phyloP scores from a whole-genome alignment of 345 rosid species.

The Erodium maritimum region DNA sequence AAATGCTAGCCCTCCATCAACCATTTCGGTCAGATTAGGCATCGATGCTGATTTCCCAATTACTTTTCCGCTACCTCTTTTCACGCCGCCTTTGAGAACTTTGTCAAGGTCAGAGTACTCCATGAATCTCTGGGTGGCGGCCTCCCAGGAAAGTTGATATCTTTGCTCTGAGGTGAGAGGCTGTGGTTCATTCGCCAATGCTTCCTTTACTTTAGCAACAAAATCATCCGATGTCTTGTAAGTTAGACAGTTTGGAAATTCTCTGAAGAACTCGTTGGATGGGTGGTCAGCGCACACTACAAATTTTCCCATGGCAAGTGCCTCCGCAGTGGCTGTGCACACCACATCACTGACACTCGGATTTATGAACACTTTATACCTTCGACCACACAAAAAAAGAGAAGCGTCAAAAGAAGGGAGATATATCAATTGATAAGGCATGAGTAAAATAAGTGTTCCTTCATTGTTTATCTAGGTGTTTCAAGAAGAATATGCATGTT shows the following conservation, averaged over 20 bases:
- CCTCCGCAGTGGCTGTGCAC: conserved; percentile 99
- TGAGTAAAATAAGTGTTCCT: too few relatives aligned
- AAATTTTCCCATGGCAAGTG: conserved; percentile 95
- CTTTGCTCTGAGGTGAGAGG: conserved; percentile 77
- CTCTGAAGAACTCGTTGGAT: conserved; percentile 89
- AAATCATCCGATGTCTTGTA: conserved; percentile 83
- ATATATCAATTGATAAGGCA: background rate
- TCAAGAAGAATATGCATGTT: too few relatives aligned
- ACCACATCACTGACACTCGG: conserved; percentile 94
- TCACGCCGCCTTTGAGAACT: conserved; percentile 30
- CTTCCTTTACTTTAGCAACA: conserved; percentile 72
- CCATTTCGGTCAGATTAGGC: conserved; percentile 49
- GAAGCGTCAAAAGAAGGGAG: background rate
- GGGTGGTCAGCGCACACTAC: conserved; percentile 97
- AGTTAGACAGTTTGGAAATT: conserved; percentile 88
- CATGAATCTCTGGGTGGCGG: conserved; percentile 85
- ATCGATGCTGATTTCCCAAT: conserved; percentile 37
- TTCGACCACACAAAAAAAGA: conserved; percentile 20
- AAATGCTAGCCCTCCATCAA: conserved; percentile 83
- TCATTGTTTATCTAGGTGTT: too few relatives aligned
- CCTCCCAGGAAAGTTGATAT: conserved; percentile 90
- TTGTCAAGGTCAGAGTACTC: conserved; percentile 71
- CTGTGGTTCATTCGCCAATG: conserved; percentile 68
- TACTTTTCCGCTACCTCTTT: conserved; percentile 15
- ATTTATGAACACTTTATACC: conserved; percentile 97